Base-by-base conservation (phyloP, 176 grass and related monocot species). In the Themeda triandra region DNA sequence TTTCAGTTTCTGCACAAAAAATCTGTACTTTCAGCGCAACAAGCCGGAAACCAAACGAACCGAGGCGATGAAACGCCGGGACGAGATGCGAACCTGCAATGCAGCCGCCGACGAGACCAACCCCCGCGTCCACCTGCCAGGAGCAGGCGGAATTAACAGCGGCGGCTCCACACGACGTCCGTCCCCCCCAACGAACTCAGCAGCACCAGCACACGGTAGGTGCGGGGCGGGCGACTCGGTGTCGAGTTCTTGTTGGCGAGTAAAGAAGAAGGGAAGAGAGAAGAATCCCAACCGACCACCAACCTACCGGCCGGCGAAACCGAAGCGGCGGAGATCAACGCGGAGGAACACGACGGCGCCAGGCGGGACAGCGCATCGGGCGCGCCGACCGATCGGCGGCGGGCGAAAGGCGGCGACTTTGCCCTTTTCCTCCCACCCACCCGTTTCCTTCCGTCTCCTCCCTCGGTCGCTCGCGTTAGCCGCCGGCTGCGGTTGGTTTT, bases 11-110 rank as follows among this genome's bases (percentile, higher is more conserved):
- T 42, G 60, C 15, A 41, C 68, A n/a, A n/a, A n/a, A n/a, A n/a
- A n/a, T n/a, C n/a, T n/a, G n/a, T n/a, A n/a, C n/a, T n/a, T 49
- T 80, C 28, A 91, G 75, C 73, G 6, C 28, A 28, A 31, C 0
- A 19, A 35, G 31, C 37, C n/a, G 40, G 27, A 24, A 44, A 63
- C 12, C 1, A 27, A 49, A 25, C 35, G 58, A 68, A 73, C 68
- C 69, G 28, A 66, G 30, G 9, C 32, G 21, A 44, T 2, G 29
- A 36, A 46, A 60, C 83, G 32, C 63, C n/a, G 65, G 13, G 37
- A 65, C 67, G 18, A 79, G 74, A 83, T 59, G 75, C 68, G 25
- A 59, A 15, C 30, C 76, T 42, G 81, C 85, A 91, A 70, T 87
- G 85, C 69, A 28, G 46, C 75, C 72, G 63, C 80, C 39, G 59